A percentile compares a stretch with the other conserved stretches of the same genome.
Conservation (phyloP, 169 alveolate genomes). For the Theileria luwenshuni region DNA sequence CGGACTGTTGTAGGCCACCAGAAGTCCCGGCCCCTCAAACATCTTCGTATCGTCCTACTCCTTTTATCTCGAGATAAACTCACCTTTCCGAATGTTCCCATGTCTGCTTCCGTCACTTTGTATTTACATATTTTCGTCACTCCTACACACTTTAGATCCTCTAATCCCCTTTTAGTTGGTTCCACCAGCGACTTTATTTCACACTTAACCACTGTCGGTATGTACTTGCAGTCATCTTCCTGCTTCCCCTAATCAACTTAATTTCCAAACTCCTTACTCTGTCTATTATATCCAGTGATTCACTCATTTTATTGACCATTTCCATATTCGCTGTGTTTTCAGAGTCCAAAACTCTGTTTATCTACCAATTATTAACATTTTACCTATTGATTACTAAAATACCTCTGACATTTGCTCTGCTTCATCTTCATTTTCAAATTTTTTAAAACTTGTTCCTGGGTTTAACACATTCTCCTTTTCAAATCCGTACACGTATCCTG, state of each 20-base stretch:
- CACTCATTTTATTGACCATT: slow-evolving; percentile 1
- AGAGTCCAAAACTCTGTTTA: background rate
- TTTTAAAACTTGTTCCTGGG: slow-evolving; percentile 32
- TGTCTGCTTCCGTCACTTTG: slow-evolving; percentile 18
- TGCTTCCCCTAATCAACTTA: background rate
- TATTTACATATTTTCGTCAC: slow-evolving; percentile 1
- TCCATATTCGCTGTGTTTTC: background rate
- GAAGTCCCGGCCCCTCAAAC: background rate
- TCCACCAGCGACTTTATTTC: slow-evolving; percentile 41
- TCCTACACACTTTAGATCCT: slow-evolving; percentile 6
- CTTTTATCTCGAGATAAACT: background rate
- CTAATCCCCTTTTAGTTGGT: slow-evolving; percentile 23
- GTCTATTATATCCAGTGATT: background rate
- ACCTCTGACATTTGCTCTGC: slow-evolving; percentile 39
- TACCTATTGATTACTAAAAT: background rate
- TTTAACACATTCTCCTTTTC: slow-evolving; percentile 26
- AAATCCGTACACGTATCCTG: slow-evolving; percentile 41
- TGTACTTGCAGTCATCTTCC: background rate
- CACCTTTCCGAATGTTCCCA: background rate
- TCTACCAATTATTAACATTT: background rate
- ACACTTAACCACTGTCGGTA: slow-evolving; percentile 38
- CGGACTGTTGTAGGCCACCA: background rate
- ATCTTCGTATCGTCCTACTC: background rate
- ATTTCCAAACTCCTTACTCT: slow-evolving; percentile 6
- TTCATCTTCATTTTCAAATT: slow-evolving; percentile 24